phyloP scores from a whole-genome alignment of 108 stramenopile species.

The Fistulifera solaris region DNA sequence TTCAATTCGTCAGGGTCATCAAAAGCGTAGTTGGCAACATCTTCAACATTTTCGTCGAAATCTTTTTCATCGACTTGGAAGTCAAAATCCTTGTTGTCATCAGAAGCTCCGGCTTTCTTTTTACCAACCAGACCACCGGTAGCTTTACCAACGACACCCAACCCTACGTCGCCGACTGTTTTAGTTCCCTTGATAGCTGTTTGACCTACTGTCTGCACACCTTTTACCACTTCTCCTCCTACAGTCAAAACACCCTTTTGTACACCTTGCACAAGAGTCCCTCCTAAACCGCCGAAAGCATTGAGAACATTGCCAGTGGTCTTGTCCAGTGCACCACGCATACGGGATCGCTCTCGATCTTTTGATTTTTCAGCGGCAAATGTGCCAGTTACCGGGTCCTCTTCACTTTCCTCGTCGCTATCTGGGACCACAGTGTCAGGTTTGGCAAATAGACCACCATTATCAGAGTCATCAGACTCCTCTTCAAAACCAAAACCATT shows the following conservation, averaged over 20 bases:
- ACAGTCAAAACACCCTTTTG: constrained; percentile 2
- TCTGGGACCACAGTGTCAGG: too few species aligned
- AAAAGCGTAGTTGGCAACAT: constrained; percentile 5
- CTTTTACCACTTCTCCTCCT: not conserved
- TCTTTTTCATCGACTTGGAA: not conserved
- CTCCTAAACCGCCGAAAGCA: constrained; percentile 8
- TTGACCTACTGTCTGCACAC: not conserved
- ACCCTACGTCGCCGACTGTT: constrained; percentile 7
- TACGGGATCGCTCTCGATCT: constrained; percentile 12
- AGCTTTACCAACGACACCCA: not conserved
- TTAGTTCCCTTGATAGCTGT: constrained; percentile 2
- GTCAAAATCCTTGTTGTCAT: constrained; percentile 8
- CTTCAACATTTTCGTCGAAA: constrained; percentile 2
- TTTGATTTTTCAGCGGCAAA: constrained; percentile 2
- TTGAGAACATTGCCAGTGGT: constrained; percentile 7
- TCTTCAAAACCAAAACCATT: too few species aligned
- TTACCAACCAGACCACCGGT: not conserved
- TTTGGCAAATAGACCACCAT: too few species aligned
- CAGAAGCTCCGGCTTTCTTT: constrained; percentile 4
- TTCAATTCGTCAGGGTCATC: constrained; percentile 7
- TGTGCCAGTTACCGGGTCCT: constrained; percentile 8
- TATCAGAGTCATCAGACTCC: too few species aligned
- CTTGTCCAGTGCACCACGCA: not conserved
- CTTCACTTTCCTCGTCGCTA: too few species aligned
- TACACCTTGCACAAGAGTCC: not conserved